Conservation (phyloP, 2,329 filamentous ascomycete genomes). For the Exserohilum turcica region DNA sequence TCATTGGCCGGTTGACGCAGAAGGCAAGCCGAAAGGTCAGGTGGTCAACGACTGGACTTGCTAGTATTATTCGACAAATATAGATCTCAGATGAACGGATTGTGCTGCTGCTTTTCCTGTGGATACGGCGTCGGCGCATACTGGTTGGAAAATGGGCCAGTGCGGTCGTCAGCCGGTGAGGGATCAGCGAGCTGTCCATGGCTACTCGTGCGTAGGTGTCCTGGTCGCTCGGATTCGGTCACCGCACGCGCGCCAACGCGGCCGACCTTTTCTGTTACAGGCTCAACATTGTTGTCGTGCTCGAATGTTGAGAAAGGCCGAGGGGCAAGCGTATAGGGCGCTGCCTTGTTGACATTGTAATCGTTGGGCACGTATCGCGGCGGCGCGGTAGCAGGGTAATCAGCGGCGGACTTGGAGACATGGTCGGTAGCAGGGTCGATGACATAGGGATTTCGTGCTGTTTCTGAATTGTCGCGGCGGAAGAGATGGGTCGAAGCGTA, state of each 20-base stretch:
- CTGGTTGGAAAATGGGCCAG: slow-evolving; percentile 42
- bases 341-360: slow-evolving; percentile 52
- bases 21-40: slow-evolving; percentile 55
- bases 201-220: slow-evolving; percentile 52
- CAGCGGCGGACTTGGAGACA: slow-evolving; percentile 25
- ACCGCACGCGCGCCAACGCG: slow-evolving; percentile 51
- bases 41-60: slow-evolving; percentile 30
- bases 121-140: slow-evolving; percentile 20
- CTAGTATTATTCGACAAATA: slow-evolving; percentile 25
- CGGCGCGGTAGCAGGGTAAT: slow-evolving; percentile 44
- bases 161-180: slow-evolving; percentile 48
- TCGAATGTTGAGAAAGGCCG: slow-evolving; percentile 52
- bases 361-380: slow-evolving; percentile 50
- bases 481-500: slow-evolving; percentile 68
- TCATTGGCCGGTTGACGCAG: slow-evolving; percentile 48
- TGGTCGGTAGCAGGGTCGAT: slow-evolving; percentile 36
- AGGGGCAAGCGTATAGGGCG: slow-evolving; percentile 54
- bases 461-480: slow-evolving; percentile 56
- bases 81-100: slow-evolving; percentile 50
- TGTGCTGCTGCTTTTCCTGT: slow-evolving; percentile 27
- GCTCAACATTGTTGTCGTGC: slow-evolving; percentile 32
- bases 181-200: slow-evolving; percentile 52
- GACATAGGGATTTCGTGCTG: slow-evolving; percentile 34
- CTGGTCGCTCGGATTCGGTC: slow-evolving; percentile 50
- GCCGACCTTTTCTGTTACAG: slow-evolving; percentile 51